Evolutionary conservation across 352 stramenopile genomes (phyloP).

Genomic region (Phytopythium aichiense): DNA sequence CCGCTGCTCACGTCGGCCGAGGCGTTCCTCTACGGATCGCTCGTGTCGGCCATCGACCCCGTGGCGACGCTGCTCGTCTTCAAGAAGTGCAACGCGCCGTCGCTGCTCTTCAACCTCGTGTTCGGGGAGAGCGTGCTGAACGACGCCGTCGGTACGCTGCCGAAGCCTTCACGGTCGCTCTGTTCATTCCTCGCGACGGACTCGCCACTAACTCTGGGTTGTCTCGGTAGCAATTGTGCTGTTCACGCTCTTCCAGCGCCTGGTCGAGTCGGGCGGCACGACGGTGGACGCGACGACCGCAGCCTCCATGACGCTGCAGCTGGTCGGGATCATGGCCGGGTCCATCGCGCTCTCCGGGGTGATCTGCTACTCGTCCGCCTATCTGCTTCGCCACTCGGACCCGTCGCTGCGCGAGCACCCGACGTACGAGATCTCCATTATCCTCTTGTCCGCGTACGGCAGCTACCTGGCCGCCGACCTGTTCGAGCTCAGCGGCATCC

Average conservation of each 20-base stretch:
- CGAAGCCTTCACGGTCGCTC: neutral
- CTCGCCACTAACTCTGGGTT: neutral
- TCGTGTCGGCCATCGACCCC: conserved; percentile 92
- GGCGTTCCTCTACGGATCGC: conserved; percentile 84
- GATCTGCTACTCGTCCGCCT: conserved; percentile 61
- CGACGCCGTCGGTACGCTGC: conserved; percentile 62
- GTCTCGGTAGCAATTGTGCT: conserved; percentile 57
- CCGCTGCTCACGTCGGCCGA: conserved; percentile 78
- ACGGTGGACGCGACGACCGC: conserved; percentile 34
- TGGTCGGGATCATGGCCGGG: conserved; percentile 47
- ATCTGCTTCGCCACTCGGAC: conserved; percentile 46
- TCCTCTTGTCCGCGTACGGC: conserved; percentile 36
- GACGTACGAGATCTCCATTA: conserved; percentile 71
- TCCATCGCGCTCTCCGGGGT: conserved; percentile 42
- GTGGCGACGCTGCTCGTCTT: conserved; percentile 91
- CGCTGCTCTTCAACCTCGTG: conserved; percentile 91
- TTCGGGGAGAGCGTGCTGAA: conserved; percentile 93
- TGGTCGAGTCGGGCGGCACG: conserved; percentile 45
- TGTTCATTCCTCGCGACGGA: neutral
- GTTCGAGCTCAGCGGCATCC: conserved; percentile 58
- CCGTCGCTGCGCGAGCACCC: conserved; percentile 41
- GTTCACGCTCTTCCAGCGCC: conserved; percentile 60
- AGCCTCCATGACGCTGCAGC: conserved; percentile 29
- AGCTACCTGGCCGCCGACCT: conserved; percentile 36
- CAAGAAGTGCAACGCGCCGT: conserved; percentile 65